Conservation (phyloP, 371 early-diverging fungal species). For the Apophysomyces sp. region DNA sequence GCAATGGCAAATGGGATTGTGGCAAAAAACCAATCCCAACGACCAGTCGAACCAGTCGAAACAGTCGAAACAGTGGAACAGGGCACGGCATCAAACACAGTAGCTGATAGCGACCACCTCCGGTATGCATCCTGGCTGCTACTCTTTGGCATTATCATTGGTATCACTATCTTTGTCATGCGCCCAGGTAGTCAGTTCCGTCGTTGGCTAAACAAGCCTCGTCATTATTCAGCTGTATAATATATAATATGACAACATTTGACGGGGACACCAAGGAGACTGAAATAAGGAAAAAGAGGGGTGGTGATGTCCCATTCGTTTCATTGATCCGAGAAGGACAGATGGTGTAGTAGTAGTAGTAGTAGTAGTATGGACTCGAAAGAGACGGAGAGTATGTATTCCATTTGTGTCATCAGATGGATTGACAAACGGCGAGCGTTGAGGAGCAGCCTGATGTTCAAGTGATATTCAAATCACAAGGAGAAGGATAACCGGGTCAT, state of each 20-base stretch:
- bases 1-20: conserved; percentile 22
- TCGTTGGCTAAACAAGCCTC: not conserved
- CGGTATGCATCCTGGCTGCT: conserved; percentile 1
- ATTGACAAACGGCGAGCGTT: too few relatives aligned
- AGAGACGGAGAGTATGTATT: too few relatives aligned
- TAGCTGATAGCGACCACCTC: not conserved
- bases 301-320: too few relatives aligned
- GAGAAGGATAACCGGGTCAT: too few relatives aligned
- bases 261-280: not conserved
- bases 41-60: too few relatives aligned
- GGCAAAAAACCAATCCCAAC: conserved; percentile 1
- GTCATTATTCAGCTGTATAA: not conserved
- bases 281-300: not conserved
- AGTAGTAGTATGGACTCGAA: too few relatives aligned
- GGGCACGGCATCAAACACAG: not conserved
- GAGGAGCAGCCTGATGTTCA: too few relatives aligned
- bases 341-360: too few relatives aligned
- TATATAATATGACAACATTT: not conserved
- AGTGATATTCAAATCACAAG: too few relatives aligned
- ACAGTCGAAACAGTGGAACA: not conserved
- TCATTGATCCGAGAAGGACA: too few relatives aligned
- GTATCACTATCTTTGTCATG: not conserved
- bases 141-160: not conserved
- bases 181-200: not conserved
- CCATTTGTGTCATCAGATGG: too few relatives aligned